A percentile compares a stretch with the other conserved stretches of the same genome.
Conservation (phyloP, 495 filamentous ascomycete species). For the Penicillium pancosmium region DNA sequence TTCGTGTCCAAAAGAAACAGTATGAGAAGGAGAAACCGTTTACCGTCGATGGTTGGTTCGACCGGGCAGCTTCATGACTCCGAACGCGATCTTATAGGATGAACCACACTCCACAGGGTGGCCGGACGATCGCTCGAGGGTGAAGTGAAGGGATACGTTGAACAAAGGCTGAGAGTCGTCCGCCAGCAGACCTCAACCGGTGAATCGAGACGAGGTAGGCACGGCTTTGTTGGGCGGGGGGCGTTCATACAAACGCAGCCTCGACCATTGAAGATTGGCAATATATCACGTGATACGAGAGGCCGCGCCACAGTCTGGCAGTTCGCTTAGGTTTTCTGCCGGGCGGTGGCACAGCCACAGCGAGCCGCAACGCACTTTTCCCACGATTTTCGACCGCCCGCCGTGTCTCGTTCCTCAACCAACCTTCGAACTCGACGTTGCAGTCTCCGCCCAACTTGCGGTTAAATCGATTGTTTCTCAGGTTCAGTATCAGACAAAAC, state of each 20-base stretch:
- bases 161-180: neutral
- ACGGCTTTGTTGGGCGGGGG: slow-evolving; percentile 15
- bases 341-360: slow-evolving; percentile 40
- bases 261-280: slow-evolving; percentile 7
- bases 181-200: slow-evolving; percentile 3
- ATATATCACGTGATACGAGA: slow-evolving; percentile 34
- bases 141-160: neutral
- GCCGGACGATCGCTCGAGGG: neutral
- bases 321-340: slow-evolving; percentile 44
- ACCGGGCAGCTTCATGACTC: slow-evolving; percentile 53
- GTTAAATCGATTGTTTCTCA: slow-evolving; percentile 96
- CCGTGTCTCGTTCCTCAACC: slow-evolving; percentile 30
- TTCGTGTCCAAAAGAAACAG: neutral
- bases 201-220: slow-evolving; percentile 15
- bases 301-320: slow-evolving; percentile 3
- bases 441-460: slow-evolving; percentile 84
- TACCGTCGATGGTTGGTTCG: slow-evolving; percentile 50
- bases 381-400: slow-evolving; percentile 35
- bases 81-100: slow-evolving; percentile 32
- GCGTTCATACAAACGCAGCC: neutral
- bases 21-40: slow-evolving; percentile 27
- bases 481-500: slow-evolving; percentile 58
- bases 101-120: slow-evolving; percentile 21
- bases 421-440: slow-evolving; percentile 68
- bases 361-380: slow-evolving; percentile 49